These are phyloP conservation scores for Didymella exigua DNA, from an alignment of 2,329 filamentous ascomycete species.

Conservation along the genomic window DNA sequence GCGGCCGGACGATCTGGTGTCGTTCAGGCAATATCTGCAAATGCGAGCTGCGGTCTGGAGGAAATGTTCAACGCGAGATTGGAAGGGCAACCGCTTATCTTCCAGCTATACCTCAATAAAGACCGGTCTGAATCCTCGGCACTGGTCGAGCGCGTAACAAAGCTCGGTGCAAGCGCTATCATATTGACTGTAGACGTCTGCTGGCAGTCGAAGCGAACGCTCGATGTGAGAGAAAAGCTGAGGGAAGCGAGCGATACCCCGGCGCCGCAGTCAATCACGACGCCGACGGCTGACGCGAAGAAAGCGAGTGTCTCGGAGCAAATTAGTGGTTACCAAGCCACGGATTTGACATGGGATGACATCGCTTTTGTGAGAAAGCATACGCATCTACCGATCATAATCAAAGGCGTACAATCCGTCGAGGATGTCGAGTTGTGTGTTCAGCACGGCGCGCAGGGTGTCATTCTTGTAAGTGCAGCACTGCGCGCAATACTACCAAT, in stretches of 20 bases:
- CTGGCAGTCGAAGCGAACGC: slow-evolving; percentile 7
- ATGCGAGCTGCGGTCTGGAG: slow-evolving; percentile 4
- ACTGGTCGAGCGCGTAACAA: slow-evolving; percentile 5
- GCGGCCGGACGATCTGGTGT: background rate
- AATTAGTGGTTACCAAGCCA: slow-evolving; percentile 8
- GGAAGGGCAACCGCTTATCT: slow-evolving; percentile 3
- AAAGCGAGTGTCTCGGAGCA: slow-evolving; percentile 5
- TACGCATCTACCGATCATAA: slow-evolving; percentile 3
- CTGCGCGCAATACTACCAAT: background rate
- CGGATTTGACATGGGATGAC: slow-evolving; percentile 3
- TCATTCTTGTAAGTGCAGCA: background rate
- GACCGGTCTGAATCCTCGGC: slow-evolving; percentile 4
- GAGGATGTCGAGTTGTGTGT: slow-evolving; percentile 3
- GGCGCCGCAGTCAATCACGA: background rate
- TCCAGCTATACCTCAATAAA: slow-evolving; percentile 6
- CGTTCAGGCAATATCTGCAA: slow-evolving; percentile 5
- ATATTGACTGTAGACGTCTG: slow-evolving; percentile 8
- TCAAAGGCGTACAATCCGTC: slow-evolving; percentile 7
- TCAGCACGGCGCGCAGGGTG: slow-evolving; percentile 4
- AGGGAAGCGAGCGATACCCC: background rate
- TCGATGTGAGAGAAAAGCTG: slow-evolving; percentile 6
- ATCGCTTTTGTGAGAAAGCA: slow-evolving; percentile 2
- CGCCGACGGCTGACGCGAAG: background rate
- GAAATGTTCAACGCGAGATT: slow-evolving; percentile 6
- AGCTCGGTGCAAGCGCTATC: slow-evolving; percentile 6